Conservation (phyloP, 2,329 filamentous ascomycete species). For the Alternaria sp. region DNA sequence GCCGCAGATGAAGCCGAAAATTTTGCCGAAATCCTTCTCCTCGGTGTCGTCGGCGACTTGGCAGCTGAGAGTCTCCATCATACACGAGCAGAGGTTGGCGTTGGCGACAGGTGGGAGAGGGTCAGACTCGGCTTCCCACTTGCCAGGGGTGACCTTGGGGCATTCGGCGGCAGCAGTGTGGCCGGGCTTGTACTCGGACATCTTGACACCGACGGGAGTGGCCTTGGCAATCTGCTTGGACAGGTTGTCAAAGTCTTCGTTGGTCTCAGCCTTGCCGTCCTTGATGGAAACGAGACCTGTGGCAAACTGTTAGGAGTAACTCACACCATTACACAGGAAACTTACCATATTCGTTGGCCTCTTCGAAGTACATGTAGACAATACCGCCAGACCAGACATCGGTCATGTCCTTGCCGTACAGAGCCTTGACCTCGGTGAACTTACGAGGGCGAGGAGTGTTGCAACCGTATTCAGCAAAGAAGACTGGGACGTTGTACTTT, state of each 20-base stretch:
- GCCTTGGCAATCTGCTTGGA: conserved; percentile 71
- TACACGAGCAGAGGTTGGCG: conserved; percentile 81
- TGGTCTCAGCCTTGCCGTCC: conserved; percentile 67
- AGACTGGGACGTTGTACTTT: conserved; percentile 90
- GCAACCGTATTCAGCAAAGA: conserved; percentile 99
- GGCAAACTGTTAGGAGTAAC: conserved; percentile 20
- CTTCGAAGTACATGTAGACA: conserved; percentile 98
- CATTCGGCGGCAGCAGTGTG: conserved; percentile 75
- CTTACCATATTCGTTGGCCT: conserved; percentile 85
- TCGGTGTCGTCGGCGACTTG: conserved; percentile 66
- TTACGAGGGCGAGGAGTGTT: conserved; percentile 75
- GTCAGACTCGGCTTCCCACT: conserved; percentile 73
- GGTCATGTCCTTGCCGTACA: conserved; percentile 84
- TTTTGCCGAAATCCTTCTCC: conserved; percentile 66
- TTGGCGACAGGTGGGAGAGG: conserved; percentile 85
- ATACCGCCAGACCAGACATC: conserved; percentile 93
- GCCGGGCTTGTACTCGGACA: conserved; percentile 73
- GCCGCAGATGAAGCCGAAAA: conserved; percentile 80
- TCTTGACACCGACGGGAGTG: conserved; percentile 71
- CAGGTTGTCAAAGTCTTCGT: conserved; percentile 68
- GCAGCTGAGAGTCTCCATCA: conserved; percentile 78
- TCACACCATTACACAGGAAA: background rate
- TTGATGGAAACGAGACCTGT: conserved; percentile 72
- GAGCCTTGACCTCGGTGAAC: conserved; percentile 83
- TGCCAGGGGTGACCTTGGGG: conserved; percentile 66